A percentile compares a stretch with the other conserved stretches of the same genome.
Evolutionary conservation across 2,329 filamentous ascomycete species (phyloP).

Genomic region (Xylaria sp.): DNA sequence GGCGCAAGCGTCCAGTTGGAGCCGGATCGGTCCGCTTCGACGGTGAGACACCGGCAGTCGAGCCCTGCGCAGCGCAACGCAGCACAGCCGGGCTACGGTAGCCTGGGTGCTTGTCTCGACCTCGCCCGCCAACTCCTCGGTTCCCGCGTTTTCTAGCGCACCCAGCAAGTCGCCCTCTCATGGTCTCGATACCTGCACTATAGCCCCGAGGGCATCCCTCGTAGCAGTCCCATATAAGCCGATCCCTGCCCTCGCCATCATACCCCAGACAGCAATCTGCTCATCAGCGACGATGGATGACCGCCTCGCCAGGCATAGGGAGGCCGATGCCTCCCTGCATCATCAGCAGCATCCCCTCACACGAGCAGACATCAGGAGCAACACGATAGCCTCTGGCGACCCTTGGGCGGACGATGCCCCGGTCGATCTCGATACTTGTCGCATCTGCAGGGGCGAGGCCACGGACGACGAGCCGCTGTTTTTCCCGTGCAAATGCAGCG

Average conservation of each 20-base stretch:
- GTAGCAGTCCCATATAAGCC: slow-evolving; percentile 6
- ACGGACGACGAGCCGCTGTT: slow-evolving; percentile 86
- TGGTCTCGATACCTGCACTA: slow-evolving; percentile 29
- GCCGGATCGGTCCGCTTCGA: slow-evolving; percentile 19
- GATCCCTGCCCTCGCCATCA: not conserved
- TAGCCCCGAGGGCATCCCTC: slow-evolving; percentile 35
- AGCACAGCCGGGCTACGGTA: not conserved
- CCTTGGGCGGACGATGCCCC: slow-evolving; percentile 34
- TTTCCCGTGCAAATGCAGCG: slow-evolving; percentile 98
- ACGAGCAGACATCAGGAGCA: slow-evolving; percentile 22
- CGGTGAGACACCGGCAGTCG: not conserved
- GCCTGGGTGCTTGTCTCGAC: not conserved
- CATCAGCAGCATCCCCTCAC: slow-evolving; percentile 15
- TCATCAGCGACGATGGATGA: slow-evolving; percentile 12
- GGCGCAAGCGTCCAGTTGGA: slow-evolving; percentile 9
- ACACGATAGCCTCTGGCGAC: slow-evolving; percentile 21
- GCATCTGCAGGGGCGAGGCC: slow-evolving; percentile 93
- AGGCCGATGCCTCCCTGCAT: not conserved
- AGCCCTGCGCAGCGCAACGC: not conserved
- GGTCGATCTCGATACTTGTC: slow-evolving; percentile 76
- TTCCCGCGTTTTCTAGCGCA: slow-evolving; percentile 13
- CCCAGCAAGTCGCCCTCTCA: slow-evolving; percentile 21
- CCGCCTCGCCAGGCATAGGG: slow-evolving; percentile 1
- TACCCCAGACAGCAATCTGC: not conserved
- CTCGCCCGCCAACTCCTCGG: slow-evolving; percentile 12